Conservation (phyloP, 208 protist species). For the Acanthamoeba royreba region DNA sequence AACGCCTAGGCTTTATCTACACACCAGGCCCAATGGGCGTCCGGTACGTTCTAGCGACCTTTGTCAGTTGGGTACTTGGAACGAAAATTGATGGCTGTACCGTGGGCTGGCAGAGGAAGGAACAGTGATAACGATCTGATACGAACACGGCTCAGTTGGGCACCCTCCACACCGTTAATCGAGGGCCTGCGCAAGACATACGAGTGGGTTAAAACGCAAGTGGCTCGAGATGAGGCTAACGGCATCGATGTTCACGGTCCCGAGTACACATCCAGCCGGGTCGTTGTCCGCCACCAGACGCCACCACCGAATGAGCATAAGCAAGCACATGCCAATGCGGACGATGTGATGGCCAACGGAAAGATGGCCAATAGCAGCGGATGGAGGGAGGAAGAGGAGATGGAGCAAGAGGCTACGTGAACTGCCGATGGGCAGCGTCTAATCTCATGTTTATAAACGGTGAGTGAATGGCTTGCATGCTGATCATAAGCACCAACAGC, state of each 20-base stretch:
- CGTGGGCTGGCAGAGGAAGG: conserved; percentile 82
- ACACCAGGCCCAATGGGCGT: not conserved
- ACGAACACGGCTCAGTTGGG: conserved; percentile 80
- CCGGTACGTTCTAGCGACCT: not conserved
- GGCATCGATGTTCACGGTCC: conserved; percentile 56
- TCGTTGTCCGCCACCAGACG: not conserved
- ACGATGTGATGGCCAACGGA: no score
- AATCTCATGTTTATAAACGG: no score
- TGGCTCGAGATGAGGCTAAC: conserved; percentile 55
- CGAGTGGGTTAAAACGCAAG: conserved; percentile 78
- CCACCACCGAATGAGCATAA: not conserved
- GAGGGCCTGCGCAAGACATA: conserved; percentile 81
- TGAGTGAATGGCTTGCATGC: no score
- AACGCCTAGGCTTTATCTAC: conserved; percentile 63
- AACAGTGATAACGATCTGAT: conserved; percentile 87
- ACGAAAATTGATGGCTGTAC: no score
- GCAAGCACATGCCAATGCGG: no score
- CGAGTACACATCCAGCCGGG: not conserved
- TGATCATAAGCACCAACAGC: not conserved
- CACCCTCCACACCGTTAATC: conserved; percentile 69
- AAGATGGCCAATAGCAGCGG: not conserved
- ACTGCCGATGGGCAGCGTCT: no score
- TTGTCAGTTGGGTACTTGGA: conserved; percentile 80
- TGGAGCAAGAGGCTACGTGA: not conserved
- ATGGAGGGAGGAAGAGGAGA: not conserved